Evolutionary conservation across 1,139 yeast species (phyloP).

Genomic region (Trichomonascaceae sp.): DNA sequence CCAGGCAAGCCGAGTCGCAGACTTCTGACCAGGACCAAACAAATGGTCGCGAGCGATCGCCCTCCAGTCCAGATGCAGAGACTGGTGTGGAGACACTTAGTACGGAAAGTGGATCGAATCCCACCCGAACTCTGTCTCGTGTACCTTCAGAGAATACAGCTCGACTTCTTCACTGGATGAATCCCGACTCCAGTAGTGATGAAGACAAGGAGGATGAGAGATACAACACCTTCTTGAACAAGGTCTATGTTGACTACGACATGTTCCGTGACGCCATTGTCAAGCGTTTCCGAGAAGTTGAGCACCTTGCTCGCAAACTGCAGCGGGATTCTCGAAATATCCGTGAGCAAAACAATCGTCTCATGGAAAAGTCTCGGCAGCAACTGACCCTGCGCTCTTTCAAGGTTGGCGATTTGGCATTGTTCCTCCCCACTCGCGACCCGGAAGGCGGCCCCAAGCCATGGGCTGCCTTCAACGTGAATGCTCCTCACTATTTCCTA

Average conservation of each 20-base stretch:
- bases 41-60: not conserved
- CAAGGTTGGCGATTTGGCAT: conserved; percentile 57
- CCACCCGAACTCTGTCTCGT: conserved; percentile 2
- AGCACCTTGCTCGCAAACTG: conserved; percentile 75
- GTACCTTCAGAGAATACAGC: not conserved
- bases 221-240: conserved; percentile 19
- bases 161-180: conserved; percentile 22
- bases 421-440: conserved; percentile 69
- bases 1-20: conserved; percentile 1
- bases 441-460: conserved; percentile 36
- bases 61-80: not conserved
- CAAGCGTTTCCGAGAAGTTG: conserved; percentile 78
- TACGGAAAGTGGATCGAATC: not conserved
- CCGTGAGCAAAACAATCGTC: conserved; percentile 31
- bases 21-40: not conserved
- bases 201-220: conserved; percentile 15
- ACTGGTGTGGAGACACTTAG: not conserved
- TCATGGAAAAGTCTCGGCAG: conserved; percentile 27
- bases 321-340: conserved; percentile 58
- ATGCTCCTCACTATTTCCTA: conserved; percentile 65
- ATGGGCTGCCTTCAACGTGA: conserved; percentile 81
- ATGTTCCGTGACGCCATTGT: conserved; percentile 54
- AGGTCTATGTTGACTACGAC: conserved; percentile 33
- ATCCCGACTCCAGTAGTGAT: conserved; percentile 10
- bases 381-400: conserved; percentile 55